Evolutionary conservation across 2,329 filamentous ascomycete species (phyloP).

Genomic region (Claviceps sp.): DNA sequence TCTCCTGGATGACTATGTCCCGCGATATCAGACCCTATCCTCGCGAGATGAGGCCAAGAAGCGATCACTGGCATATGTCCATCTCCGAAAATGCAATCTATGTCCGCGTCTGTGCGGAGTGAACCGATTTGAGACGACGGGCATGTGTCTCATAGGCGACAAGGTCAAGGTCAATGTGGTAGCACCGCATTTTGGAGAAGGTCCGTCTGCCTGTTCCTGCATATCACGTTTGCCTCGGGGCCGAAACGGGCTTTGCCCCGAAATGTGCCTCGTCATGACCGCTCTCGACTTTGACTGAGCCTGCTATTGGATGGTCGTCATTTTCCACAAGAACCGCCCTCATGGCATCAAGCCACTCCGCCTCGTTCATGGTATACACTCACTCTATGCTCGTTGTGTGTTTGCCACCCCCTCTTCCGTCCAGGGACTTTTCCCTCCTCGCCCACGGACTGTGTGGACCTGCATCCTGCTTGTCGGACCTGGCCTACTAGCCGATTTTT

Average conservation of each 20-base stretch:
- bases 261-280: neutral
- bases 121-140: conserved; percentile 68
- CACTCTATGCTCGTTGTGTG: neutral
- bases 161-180: conserved; percentile 72
- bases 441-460: neutral
- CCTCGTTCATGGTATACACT: too few relatives aligned
- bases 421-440: neutral
- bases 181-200: conserved; percentile 74
- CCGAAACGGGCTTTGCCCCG: neutral
- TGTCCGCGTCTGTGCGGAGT: conserved; percentile 67
- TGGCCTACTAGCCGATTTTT: neutral
- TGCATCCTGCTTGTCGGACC: neutral
- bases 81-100: conserved; percentile 67
- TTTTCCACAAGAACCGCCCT: too few relatives aligned
- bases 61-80: conserved; percentile 57
- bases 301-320: neutral
- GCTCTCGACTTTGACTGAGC: neutral
- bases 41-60: conserved; percentile 60
- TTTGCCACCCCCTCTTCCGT: neutral
- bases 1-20: conserved; percentile 60
- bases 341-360: too few relatives aligned
- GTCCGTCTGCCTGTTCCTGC: conserved; percentile 14
- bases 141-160: conserved; percentile 64
- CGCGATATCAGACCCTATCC: conserved; percentile 56
- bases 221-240: neutral